Conservation (phyloP, 139 green algal genomes). For the Volvox reticuliferus region DNA sequence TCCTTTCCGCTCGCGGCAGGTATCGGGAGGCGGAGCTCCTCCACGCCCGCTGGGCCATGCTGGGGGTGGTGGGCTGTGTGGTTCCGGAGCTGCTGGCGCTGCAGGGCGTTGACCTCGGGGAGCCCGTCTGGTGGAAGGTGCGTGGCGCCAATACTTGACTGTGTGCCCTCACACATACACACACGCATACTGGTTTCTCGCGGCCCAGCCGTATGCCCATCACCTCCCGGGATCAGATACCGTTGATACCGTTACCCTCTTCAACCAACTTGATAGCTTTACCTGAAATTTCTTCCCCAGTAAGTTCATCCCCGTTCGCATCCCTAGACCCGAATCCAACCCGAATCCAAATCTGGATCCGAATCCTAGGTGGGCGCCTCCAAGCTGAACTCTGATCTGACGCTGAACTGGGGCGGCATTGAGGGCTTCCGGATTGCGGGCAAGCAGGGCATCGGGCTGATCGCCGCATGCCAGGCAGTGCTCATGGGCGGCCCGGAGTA, state of each 20-base stretch:
- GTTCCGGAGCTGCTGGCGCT: conserved; percentile 66
- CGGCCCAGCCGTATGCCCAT: too few species aligned
- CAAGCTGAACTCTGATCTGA: conserved; percentile 70
- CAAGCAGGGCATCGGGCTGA: conserved; percentile 78
- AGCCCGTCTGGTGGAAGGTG: conserved; percentile 71
- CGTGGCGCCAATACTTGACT: neutral
- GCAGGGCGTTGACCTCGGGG: conserved; percentile 60
- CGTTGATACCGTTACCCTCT: too few species aligned
- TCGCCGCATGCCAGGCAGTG: conserved; percentile 74
- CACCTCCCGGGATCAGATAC: too few species aligned
- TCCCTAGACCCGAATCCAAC: too few species aligned
- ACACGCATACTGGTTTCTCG: too few species aligned
- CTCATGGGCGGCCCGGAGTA: conserved; percentile 78
- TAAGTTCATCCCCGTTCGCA: too few species aligned
- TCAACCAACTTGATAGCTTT: too few species aligned
- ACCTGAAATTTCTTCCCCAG: too few species aligned
- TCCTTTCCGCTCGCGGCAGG: conserved; percentile 10
- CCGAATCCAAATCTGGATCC: too few species aligned
- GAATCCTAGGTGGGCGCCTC: conserved; percentile 65
- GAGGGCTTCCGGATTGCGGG: conserved; percentile 78
- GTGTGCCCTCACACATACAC: too few species aligned
- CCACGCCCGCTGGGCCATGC: conserved; percentile 79
- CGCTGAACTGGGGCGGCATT: conserved; percentile 74
- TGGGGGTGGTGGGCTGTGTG: conserved; percentile 70
- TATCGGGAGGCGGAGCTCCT: conserved; percentile 70